Evolutionary conservation across 805 yeast genomes (phyloP).

Genomic region (Debaryomyces tyrocola): DNA sequence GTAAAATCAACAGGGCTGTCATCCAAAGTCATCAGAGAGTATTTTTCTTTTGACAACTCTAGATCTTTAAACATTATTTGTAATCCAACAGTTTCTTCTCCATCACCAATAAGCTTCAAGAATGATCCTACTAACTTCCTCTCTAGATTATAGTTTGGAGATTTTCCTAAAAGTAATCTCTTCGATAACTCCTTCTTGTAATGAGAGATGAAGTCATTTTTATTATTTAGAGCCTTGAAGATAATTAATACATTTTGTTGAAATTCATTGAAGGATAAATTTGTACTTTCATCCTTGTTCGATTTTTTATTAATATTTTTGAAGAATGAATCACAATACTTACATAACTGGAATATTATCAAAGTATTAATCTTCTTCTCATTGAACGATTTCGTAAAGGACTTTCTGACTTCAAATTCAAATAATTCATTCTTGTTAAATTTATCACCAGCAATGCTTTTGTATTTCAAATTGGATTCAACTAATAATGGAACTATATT

Average conservation of each 20-base stretch:
- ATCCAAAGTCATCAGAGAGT: slow-evolving; percentile 6
- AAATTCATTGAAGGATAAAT: slow-evolving; percentile 14
- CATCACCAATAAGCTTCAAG: slow-evolving; percentile 29
- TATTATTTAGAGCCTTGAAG: slow-evolving; percentile 34
- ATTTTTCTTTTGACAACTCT: slow-evolving; percentile 16
- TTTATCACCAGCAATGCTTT: slow-evolving; percentile 7
- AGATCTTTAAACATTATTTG: slow-evolving; percentile 37
- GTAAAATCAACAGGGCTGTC: slow-evolving; percentile 20
- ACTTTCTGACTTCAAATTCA: slow-evolving; percentile 31
- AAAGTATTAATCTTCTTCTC: slow-evolving; percentile 12
- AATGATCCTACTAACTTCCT: slow-evolving; percentile 22
- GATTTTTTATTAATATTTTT: slow-evolving; percentile 13
- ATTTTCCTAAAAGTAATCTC: slow-evolving; percentile 29
- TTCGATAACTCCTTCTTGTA: slow-evolving; percentile 39
- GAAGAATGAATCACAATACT: slow-evolving; percentile 31
- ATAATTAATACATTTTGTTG: slow-evolving; percentile 20
- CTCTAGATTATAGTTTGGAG: slow-evolving; percentile 18
- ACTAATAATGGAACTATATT: slow-evolving; percentile 12
- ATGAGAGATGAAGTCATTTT: slow-evolving; percentile 27
- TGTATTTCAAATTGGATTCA: slow-evolving; percentile 11
- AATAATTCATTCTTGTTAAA: slow-evolving; percentile 20
- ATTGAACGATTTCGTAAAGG: slow-evolving; percentile 22
- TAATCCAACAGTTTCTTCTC: slow-evolving; percentile 26
- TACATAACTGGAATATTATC: slow-evolving; percentile 25
- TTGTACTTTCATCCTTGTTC: slow-evolving; percentile 2